Percentiles rank a stretch among this genome's conserved stretches.
Evolutionary conservation across 2,329 filamentous ascomycete genomes (phyloP).

Genomic region (Beauveria rudraprayagi): DNA sequence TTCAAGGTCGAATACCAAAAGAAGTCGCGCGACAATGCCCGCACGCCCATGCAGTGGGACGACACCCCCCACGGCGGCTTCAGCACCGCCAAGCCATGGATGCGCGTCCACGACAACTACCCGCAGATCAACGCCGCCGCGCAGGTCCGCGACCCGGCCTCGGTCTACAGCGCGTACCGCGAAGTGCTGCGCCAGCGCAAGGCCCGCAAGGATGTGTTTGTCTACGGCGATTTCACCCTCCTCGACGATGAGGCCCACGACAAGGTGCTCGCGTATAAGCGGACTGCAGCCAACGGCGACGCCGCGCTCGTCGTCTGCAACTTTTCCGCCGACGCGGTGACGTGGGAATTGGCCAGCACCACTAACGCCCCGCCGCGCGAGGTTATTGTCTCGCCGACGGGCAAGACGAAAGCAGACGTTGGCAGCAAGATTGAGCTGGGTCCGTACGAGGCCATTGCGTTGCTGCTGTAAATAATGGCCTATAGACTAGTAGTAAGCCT

Average conservation of each 20-base stretch:
- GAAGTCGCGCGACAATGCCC: constrained; percentile 60
- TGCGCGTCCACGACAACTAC: constrained; percentile 59
- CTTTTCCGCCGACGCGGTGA: constrained; percentile 26
- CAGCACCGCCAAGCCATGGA: constrained; percentile 57
- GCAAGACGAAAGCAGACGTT: constrained; percentile 22
- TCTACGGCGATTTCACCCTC: constrained; percentile 51
- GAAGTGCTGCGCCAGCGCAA: constrained; percentile 53
- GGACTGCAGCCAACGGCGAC: constrained; percentile 23
- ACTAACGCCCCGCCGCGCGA: constrained; percentile 18
- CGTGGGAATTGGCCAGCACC: constrained; percentile 22
- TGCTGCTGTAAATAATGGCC: constrained; percentile 20
- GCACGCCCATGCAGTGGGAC: constrained; percentile 67
- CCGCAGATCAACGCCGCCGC: constrained; percentile 51
- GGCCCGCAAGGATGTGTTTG: constrained; percentile 51
- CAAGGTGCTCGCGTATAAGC: constrained; percentile 30
- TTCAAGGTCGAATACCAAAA: constrained; percentile 41
- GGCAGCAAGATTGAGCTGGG: constrained; percentile 23
- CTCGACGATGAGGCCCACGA: constrained; percentile 27
- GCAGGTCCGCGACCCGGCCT: constrained; percentile 39
- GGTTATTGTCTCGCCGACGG: constrained; percentile 26
- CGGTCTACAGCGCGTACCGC: constrained; percentile 55
- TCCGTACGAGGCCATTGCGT: constrained; percentile 29
- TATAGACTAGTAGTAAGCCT: too few species aligned
- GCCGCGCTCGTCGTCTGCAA: constrained; percentile 31
- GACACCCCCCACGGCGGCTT: constrained; percentile 55